Percentiles rank a stretch among this genome's conserved stretches.
These are phyloP conservation scores for Tricholoma terreum DNA, from an alignment of 768 basidiomycete genomes.

Conservation along the genomic window DNA sequence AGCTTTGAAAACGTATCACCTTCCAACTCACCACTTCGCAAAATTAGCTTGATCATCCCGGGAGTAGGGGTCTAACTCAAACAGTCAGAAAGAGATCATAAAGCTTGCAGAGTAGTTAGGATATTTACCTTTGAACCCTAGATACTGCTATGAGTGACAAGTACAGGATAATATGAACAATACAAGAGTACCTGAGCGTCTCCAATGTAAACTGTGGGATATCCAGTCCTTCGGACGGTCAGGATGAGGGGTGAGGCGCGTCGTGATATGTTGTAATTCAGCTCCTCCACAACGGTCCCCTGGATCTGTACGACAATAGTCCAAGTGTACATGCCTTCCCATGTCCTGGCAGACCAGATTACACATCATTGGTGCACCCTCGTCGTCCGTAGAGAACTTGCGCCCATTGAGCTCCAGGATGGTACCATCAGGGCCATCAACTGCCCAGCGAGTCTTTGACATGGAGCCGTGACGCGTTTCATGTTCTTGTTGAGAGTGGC, in stretches of 20 bases:
- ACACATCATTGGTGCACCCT: slow-evolving; percentile 64
- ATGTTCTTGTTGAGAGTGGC: slow-evolving; percentile 57
- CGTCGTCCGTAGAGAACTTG: slow-evolving; percentile 50
- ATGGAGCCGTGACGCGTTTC: slow-evolving; percentile 65
- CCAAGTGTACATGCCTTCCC: slow-evolving; percentile 57
- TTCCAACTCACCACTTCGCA: slow-evolving; percentile 44
- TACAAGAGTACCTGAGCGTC: slow-evolving; percentile 43
- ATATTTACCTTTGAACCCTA: slow-evolving; percentile 51
- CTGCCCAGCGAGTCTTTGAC: slow-evolving; percentile 53
- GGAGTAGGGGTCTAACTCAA: slow-evolving; percentile 52
- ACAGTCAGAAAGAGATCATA: background rate
- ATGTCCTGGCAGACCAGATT: slow-evolving; percentile 51
- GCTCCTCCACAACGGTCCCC: slow-evolving; percentile 36
- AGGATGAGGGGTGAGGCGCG: slow-evolving; percentile 44
- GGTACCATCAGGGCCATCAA: slow-evolving; percentile 50
- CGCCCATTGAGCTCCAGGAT: slow-evolving; percentile 52
- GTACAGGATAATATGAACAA: background rate
- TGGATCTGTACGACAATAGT: slow-evolving; percentile 46
- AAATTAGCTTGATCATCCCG: slow-evolving; percentile 55
- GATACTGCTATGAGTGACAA: background rate
- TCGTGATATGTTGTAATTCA: slow-evolving; percentile 45
- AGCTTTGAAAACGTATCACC: slow-evolving; percentile 26
- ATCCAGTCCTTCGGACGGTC: slow-evolving; percentile 49
- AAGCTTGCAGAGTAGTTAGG: background rate
- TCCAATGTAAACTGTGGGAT: slow-evolving; percentile 55